Percentiles rank a stretch among this genome's conserved stretches.
Evolutionary conservation across 2,329 filamentous ascomycete species (phyloP).

Genomic region (Dothideomycetes sp.): DNA sequence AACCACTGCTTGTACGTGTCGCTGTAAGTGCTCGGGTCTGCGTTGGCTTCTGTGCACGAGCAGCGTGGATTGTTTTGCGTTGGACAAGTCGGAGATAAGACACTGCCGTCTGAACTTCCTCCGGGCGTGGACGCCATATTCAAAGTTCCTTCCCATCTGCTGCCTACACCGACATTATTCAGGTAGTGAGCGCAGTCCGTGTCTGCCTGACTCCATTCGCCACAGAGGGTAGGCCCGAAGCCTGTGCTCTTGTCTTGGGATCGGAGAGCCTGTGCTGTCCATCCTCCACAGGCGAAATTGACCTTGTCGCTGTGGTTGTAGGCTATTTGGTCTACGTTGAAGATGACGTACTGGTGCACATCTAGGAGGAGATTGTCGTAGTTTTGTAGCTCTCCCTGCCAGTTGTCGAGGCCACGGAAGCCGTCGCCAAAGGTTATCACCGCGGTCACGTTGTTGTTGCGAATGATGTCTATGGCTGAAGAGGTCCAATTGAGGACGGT

Average conservation of each 20-base stretch:
- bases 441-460: conserved; percentile 60
- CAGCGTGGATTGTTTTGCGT: conserved; percentile 50
- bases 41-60: conserved; percentile 66
- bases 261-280: conserved; percentile 66
- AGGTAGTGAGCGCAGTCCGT: conserved; percentile 83
- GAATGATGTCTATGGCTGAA: conserved; percentile 60
- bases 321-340: conserved; percentile 79
- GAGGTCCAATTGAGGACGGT: conserved; percentile 72
- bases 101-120: conserved; percentile 48
- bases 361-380: conserved; percentile 74
- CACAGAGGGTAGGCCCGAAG: conserved; percentile 88
- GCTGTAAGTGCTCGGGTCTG: conserved; percentile 56
- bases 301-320: conserved; percentile 76
- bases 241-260: conserved; percentile 65
- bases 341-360: conserved; percentile 97
- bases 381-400: conserved; percentile 70
- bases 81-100: conserved; percentile 66
- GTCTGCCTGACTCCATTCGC: conserved; percentile 96
- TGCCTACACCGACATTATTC: conserved; percentile 82
- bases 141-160: conserved; percentile 84
- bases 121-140: conserved; percentile 36
- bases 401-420: conserved; percentile 82
- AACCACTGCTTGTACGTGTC: conserved; percentile 74
- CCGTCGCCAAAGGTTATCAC: conserved; percentile 86
- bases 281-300: conserved; percentile 74